Evolutionary conservation across 148 eudicot genomes (phyloP).

Genomic region (Heliamphora exappendiculata): DNA sequence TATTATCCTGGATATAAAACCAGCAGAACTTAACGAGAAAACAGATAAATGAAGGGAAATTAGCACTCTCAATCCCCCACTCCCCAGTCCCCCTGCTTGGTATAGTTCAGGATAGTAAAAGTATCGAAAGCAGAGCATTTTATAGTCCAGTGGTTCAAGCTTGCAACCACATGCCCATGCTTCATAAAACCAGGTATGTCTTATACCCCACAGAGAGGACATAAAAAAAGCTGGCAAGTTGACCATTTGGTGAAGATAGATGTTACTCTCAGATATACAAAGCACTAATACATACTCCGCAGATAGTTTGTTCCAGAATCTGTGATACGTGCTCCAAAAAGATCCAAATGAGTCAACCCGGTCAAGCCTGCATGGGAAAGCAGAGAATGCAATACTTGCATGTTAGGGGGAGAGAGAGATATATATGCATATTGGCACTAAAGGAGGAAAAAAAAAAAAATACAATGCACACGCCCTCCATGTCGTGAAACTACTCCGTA

Average conservation of each 20-base stretch:
- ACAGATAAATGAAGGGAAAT: background rate
- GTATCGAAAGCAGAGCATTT: background rate
- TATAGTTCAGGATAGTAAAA: background rate
- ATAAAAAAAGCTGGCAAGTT: background rate
- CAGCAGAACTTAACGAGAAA: background rate
- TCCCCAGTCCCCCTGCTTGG: too few species aligned
- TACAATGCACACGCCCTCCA: background rate
- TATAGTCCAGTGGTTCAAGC: background rate
- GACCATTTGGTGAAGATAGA: background rate
- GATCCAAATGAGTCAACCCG: constrained; percentile 92
- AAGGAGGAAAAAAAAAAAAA: background rate
- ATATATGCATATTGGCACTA: background rate
- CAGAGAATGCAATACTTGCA: background rate
- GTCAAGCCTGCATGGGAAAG: constrained; percentile 56
- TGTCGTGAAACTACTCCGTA: too few species aligned
- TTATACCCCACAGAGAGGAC: background rate
- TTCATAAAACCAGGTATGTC: background rate
- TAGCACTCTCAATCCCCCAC: background rate
- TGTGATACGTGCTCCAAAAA: constrained; percentile 84
- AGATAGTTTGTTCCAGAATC: constrained; percentile 63
- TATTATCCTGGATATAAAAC: background rate
- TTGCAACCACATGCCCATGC: background rate
- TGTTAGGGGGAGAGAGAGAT: constrained; percentile 2
- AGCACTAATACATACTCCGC: constrained; percentile 33
- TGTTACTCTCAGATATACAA: background rate